phyloP scores from a whole-genome alignment of 768 basidiomycete species.

The Russula earlei region DNA sequence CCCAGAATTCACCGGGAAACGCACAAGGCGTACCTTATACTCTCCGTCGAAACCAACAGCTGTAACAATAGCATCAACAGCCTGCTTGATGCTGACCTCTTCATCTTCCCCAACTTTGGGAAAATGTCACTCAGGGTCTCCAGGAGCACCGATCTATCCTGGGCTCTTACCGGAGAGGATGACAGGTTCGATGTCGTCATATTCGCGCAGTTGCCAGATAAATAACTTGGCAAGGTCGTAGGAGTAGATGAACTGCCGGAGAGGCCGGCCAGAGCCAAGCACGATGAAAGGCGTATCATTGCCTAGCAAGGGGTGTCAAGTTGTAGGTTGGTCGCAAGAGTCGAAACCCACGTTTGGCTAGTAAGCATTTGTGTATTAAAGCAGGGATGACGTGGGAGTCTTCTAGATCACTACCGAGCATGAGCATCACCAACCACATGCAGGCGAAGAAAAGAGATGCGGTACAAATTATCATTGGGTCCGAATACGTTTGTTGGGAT shows the following conservation, averaged over 20 bases:
- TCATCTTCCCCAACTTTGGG: conserved; percentile 78
- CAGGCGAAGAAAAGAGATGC: conserved; percentile 17
- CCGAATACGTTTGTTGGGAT: conserved; percentile 99
- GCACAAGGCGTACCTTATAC: conserved; percentile 44
- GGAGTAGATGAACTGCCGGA: conserved; percentile 98
- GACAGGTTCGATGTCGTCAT: conserved; percentile 86
- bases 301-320: conserved; percentile 33
- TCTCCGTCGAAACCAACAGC: conserved; percentile 71
- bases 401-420: conserved; percentile 60
- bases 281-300: conserved; percentile 80
- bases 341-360: conserved; percentile 66
- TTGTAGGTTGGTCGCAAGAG: neutral
- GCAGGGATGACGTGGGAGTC: conserved; percentile 93
- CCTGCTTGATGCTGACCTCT: conserved; percentile 86
- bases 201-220: conserved; percentile 86
- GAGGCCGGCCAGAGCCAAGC: conserved; percentile 83
- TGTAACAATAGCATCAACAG: conserved; percentile 85
- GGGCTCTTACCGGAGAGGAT: conserved; percentile 69
- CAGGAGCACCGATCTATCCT: neutral
- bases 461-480: conserved; percentile 84
- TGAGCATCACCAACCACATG: neutral
- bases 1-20: neutral
- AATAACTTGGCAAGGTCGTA: conserved; percentile 90
- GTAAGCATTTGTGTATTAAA: conserved; percentile 85
- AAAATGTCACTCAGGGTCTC: neutral